A percentile compares a stretch with the other conserved stretches of the same genome.
Evolutionary conservation across 331 rosid species (phyloP).

Genomic region (Malus hybrid): DNA sequence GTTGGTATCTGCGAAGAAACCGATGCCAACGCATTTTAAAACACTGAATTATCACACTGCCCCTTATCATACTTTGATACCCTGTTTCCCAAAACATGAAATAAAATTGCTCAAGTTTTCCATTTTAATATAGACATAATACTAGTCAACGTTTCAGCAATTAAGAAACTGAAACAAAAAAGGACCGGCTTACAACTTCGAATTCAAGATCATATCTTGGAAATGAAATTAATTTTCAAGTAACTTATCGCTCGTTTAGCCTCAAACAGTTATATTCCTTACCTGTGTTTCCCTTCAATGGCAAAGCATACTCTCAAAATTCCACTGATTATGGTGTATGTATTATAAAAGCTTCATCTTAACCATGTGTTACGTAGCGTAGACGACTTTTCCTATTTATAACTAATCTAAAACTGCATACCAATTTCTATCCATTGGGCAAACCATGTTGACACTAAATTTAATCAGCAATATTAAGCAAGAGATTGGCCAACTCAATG

Average conservation of each 20-base stretch:
- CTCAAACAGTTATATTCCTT: neutral
- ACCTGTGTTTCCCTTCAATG: neutral
- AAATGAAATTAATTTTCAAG: neutral
- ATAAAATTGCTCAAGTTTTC: neutral
- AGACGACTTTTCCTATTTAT: neutral
- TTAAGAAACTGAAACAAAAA: neutral
- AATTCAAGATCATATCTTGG: neutral
- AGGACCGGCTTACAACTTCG: neutral
- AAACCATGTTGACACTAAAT: neutral
- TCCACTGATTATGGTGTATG: neutral
- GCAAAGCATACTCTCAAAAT: neutral
- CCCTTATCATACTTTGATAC: neutral
- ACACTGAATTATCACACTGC: neutral
- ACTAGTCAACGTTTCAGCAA: neutral
- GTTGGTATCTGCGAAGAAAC: slow-evolving; percentile 46
- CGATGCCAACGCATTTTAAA: slow-evolving; percentile 14
- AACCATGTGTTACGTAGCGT: too few species aligned
- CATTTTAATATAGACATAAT: neutral
- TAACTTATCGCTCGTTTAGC: neutral
- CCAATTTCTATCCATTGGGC: neutral
- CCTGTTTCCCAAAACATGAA: neutral
- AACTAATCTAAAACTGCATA: neutral
- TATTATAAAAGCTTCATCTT: neutral
- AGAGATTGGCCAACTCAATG: neutral
- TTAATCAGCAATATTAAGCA: neutral